Percentiles rank a stretch among this genome's conserved stretches.
Conservation (phyloP, 768 basidiomycete species). For the Pisolithus orientalis region DNA sequence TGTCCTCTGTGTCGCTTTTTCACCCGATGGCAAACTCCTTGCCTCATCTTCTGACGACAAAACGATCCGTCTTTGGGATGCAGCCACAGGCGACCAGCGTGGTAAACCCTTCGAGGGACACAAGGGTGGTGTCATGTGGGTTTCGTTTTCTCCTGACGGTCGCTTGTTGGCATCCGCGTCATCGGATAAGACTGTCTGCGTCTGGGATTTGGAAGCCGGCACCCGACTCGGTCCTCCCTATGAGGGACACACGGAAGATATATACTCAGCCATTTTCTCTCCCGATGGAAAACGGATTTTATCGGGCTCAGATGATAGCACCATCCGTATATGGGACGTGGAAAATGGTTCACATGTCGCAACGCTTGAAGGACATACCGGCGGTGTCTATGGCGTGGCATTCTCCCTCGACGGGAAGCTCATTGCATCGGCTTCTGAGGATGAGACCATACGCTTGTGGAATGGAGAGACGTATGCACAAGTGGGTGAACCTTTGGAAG, state of each 20-base stretch:
- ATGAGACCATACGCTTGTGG: constrained; percentile 14
- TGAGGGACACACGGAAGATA: not conserved
- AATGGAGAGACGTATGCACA: constrained; percentile 6
- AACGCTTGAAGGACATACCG: constrained; percentile 2
- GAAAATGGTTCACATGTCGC: constrained; percentile 2
- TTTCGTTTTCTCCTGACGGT: not conserved
- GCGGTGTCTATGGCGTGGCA: not conserved
- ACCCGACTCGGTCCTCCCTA: not conserved
- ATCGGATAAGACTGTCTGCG: not conserved
- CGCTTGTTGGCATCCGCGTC: not conserved
- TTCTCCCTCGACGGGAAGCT: constrained; percentile 8
- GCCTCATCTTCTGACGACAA: constrained; percentile 6
- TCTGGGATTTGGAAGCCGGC: not conserved
- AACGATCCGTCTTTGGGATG: constrained; percentile 15
- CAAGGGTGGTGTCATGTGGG: not conserved
- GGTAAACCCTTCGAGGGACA: not conserved
- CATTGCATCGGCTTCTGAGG: constrained; percentile 13
- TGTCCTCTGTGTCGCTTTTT: constrained; percentile 9
- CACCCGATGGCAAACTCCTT: constrained; percentile 8
- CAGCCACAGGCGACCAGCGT: not conserved
- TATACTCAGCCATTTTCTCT: constrained; percentile 3
- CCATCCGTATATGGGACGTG: not conserved
- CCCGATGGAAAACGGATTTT: constrained; percentile 2
- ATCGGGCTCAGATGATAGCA: not conserved
- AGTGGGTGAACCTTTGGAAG: not conserved